These are phyloP conservation scores for Boletus sp. DNA, from an alignment of 768 basidiomycete species.

Conservation along the genomic window DNA sequence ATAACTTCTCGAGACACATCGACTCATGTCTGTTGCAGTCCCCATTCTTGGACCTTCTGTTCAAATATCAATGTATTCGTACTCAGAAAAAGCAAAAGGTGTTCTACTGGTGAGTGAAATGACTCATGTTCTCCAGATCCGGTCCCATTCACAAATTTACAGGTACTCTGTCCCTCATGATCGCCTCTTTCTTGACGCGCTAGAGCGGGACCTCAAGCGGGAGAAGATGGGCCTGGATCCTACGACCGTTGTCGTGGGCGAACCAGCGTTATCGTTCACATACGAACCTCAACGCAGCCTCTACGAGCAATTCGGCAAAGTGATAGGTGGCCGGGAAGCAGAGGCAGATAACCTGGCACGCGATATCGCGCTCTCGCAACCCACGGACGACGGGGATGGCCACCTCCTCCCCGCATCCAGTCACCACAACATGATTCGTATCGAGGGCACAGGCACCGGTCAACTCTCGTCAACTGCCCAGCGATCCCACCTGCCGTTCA, in stretches of 20 bases:
- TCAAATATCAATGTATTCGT: slow-evolving; percentile 95
- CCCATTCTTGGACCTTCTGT: slow-evolving; percentile 87
- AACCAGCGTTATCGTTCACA: slow-evolving; percentile 85
- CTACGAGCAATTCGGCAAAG: slow-evolving; percentile 81
- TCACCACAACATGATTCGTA: slow-evolving; percentile 22
- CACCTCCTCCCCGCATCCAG: slow-evolving; percentile 7
- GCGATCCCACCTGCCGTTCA: slow-evolving; percentile 41
- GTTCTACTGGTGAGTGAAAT: slow-evolving; percentile 81
- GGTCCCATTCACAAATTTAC: background rate
- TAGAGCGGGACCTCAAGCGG: slow-evolving; percentile 93
- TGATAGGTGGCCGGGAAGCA: slow-evolving; percentile 33
- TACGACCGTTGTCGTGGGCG: slow-evolving; percentile 72
- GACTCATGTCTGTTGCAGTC: slow-evolving; percentile 48
- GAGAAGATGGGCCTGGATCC: slow-evolving; percentile 89
- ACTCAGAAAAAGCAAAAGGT: slow-evolving; percentile 99
- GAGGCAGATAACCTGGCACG: slow-evolving; percentile 36
- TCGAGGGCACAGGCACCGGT: slow-evolving; percentile 22
- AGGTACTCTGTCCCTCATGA: slow-evolving; percentile 99
- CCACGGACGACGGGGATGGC: slow-evolving; percentile 13
- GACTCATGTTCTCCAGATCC: background rate
- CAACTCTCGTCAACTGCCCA: slow-evolving; percentile 21
- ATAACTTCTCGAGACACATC: background rate
- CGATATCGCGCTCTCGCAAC: slow-evolving; percentile 17
- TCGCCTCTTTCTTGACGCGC: slow-evolving; percentile 92
- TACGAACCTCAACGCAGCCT: slow-evolving; percentile 85